Evolutionary conservation across 768 basidiomycete species (phyloP), one percentile per base, ranked within the genome.

Genomic region (Suillus placidus): DNA sequence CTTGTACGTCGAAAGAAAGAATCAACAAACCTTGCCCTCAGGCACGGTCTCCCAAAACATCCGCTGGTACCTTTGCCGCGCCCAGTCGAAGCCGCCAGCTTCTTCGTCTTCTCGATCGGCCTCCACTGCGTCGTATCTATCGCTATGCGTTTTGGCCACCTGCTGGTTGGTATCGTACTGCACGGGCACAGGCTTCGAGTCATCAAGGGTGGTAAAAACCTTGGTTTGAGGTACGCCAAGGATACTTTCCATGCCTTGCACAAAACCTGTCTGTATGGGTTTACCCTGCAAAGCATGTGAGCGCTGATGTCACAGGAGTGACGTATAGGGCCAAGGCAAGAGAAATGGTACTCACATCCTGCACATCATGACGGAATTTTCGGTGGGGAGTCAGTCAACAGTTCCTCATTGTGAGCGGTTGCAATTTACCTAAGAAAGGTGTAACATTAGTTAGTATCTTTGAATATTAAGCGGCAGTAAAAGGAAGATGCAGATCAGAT

Each of bases 41-140:
- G 83, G 82, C 45, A 90, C 84, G 37, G 89, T 86, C 74, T 94
- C 93, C 91, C 92, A 94, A 74, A 90, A 94, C 52, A 87, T 78
- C 51, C 88, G 84, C 70, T 89, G 87, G 72, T 91, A 92, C 12
- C 88, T 84, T 64, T 86, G 82, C 30, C 87, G 85, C 52, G 85
- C 84, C 62, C 78, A 80, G 62, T 87, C 82, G 65, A 85, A 83
- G 10, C 57, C 34, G 26, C 82, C 79, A 68, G 87, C 87, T 13
- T 74, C 80, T 72, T 88, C 81, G 62, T 88, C 88, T 38, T 88
- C 82, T 40, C 78, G 73, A 71, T 94, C 92, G 0, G 90, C 90
- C 69, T 85, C 83, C 10, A 82, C 80, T 9, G 83, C 82, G 67
- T 91, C 85, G 26, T 80, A 79, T 55, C 87, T 77, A 26, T 63